Evolutionary conservation across 129 eudicot species (phyloP).

Genomic region (Ambrosia artemisiifolia): DNA sequence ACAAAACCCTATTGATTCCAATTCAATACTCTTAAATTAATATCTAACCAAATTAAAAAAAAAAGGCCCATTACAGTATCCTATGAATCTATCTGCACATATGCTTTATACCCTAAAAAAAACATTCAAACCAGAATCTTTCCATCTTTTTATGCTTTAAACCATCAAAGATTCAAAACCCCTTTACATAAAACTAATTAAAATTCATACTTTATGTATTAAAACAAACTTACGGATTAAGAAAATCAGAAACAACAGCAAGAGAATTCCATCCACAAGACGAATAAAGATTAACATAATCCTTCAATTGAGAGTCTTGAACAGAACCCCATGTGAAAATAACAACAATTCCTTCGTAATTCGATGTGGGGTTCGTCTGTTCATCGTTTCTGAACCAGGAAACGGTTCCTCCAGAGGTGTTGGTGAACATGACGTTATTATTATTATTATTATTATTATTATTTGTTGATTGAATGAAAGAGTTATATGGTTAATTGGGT

Average conservation of each 20-base stretch:
- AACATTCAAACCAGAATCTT: neutral
- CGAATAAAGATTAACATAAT: constrained; percentile 44
- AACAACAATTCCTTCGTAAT: constrained; percentile 56
- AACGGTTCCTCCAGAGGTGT: constrained; percentile 49
- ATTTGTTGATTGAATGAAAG: constrained; percentile 2
- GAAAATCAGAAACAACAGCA: constrained; percentile 68
- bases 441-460: neutral
- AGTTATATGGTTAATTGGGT: neutral
- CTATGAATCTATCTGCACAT: constrained; percentile 12
- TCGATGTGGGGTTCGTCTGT: constrained; percentile 1
- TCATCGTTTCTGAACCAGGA: constrained; percentile 53
- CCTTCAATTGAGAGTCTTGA: constrained; percentile 40
- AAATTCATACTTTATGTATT: neutral
- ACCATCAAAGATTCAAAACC: neutral
- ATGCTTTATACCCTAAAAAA: constrained; percentile 8
- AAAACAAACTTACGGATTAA: constrained; percentile 56
- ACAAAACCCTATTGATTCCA: neutral
- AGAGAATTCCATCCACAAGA: constrained; percentile 84
- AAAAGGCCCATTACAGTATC: constrained; percentile 4
- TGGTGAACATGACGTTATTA: constrained; percentile 26
- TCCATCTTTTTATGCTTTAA: too few relatives aligned
- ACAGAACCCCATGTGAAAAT: constrained; percentile 62
- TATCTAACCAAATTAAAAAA: neutral
- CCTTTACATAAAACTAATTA: neutral
- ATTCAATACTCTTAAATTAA: neutral